phyloP scores from a whole-genome alignment of 1,284 basidiomycete genomes.

The Tetrapyrgos nigripes region DNA sequence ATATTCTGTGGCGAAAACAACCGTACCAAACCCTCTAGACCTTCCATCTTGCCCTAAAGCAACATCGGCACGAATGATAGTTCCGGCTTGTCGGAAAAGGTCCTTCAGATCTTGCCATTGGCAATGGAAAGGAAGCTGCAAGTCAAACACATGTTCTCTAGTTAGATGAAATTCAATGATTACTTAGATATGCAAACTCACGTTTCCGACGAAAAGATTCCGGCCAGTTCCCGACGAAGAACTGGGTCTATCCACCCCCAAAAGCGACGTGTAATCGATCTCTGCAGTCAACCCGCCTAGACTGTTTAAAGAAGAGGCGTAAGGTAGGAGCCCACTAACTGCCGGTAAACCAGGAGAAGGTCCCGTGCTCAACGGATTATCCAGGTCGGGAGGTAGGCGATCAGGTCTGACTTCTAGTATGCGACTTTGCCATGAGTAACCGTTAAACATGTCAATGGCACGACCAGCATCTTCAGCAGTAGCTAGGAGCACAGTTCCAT shows the following conservation, averaged over 20 bases:
- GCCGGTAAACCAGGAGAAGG: background rate
- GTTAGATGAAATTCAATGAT: conserved; percentile 1
- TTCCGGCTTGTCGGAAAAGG: conserved; percentile 87
- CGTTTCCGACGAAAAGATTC: conserved; percentile 79
- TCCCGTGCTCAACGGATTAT: conserved; percentile 18
- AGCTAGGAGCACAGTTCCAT: conserved; percentile 92
- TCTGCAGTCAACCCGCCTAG: conserved; percentile 19
- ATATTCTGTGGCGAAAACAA: conserved; percentile 81
- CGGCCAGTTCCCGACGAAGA: conserved; percentile 37
- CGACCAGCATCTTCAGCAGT: conserved; percentile 91
- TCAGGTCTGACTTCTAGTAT: conserved; percentile 89
- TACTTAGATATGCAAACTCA: conserved; percentile 38
- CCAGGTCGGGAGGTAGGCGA: conserved; percentile 66
- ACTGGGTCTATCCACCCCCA: conserved; percentile 27
- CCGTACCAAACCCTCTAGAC: conserved; percentile 89
- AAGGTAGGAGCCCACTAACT: background rate
- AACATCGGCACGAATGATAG: conserved; percentile 89
- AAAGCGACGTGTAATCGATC: conserved; percentile 29
- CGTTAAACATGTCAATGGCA: conserved; percentile 90
- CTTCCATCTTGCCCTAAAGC: conserved; percentile 87
- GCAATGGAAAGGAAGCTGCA: conserved; percentile 91
- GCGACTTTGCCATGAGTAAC: conserved; percentile 92
- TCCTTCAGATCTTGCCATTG: conserved; percentile 99
- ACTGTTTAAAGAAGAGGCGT: conserved; percentile 6
- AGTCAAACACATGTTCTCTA: background rate